These are phyloP conservation scores for Colletotrichum lupini DNA, from an alignment of 2,329 filamentous ascomycete species.

Conservation along the genomic window DNA sequence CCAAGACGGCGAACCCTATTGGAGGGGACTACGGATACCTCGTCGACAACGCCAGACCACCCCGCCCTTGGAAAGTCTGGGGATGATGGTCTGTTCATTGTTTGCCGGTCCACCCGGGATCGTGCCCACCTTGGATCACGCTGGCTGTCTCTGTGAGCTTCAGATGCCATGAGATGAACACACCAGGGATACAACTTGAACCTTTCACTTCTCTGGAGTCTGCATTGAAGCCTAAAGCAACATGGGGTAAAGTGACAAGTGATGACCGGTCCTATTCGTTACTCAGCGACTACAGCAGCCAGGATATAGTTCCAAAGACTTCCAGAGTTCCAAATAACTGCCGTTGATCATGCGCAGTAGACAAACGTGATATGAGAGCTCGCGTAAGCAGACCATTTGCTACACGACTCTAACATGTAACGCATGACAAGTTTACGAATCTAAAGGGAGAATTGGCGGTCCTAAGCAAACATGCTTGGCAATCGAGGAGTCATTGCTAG, in stretches of 20 bases:
- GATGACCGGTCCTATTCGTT: neutral
- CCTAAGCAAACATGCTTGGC: neutral
- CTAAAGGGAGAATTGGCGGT: neutral
- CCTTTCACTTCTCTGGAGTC: neutral
- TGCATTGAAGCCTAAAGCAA: neutral
- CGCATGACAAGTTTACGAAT: neutral
- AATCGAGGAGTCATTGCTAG: neutral
- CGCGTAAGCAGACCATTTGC: no score
- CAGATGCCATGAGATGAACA: neutral
- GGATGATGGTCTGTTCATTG: neutral
- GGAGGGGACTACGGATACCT: neutral
- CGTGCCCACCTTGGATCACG: neutral
- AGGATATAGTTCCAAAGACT: neutral
- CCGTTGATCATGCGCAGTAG: neutral
- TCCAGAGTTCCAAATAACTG: neutral
- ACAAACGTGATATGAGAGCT: neutral
- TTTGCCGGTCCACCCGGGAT: neutral
- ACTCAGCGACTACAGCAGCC: neutral
- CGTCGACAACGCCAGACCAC: neutral
- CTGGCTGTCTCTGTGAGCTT: neutral
- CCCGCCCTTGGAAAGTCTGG: neutral
- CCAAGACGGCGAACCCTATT: neutral
- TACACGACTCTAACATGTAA: neutral
- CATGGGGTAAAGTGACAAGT: neutral
- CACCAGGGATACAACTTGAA: neutral